Evolutionary conservation across 176 grass and related monocot genomes (phyloP).

Genomic region (Zizania latifolia): DNA sequence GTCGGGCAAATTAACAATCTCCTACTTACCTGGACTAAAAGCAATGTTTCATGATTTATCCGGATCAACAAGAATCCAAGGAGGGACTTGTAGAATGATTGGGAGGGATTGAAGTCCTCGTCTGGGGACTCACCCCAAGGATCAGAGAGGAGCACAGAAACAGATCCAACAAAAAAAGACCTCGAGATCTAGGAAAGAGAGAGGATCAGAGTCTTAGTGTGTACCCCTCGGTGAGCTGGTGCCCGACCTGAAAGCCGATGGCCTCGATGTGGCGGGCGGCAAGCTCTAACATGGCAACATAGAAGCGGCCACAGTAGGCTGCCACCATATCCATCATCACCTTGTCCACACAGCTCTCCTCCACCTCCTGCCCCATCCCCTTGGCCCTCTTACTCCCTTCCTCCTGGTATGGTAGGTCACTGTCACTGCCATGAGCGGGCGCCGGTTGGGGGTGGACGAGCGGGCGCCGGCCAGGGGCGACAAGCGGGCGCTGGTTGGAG

Average conservation of each 20-base stretch:
- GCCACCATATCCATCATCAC: slow-evolving; percentile 93
- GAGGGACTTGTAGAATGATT: no score
- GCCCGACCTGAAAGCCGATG: slow-evolving; percentile 90
- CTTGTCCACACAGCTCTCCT: slow-evolving; percentile 75
- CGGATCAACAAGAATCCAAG: no score
- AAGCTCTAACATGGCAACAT: slow-evolving; percentile 68
- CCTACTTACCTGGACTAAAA: no score
- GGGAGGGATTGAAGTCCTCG: no score
- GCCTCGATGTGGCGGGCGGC: slow-evolving; percentile 87
- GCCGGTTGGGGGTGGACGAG: no score
- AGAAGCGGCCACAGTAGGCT: slow-evolving; percentile 69
- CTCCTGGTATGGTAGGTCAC: not conserved
- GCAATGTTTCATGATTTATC: no score
- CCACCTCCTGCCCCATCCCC: slow-evolving; percentile 68
- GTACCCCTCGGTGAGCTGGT: slow-evolving; percentile 88
- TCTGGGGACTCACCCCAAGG: not conserved
- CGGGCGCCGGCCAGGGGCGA: no score
- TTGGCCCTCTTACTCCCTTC: not conserved
- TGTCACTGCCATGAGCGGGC: no score
- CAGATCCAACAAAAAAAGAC: not conserved
- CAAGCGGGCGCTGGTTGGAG: no score
- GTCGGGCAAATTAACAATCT: no score
- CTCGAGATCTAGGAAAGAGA: not conserved
- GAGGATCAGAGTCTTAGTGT: not conserved
- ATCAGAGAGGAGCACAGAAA: not conserved